Conservation (phyloP, 208 protist genomes). For the Acanthamoeba sp. region DNA sequence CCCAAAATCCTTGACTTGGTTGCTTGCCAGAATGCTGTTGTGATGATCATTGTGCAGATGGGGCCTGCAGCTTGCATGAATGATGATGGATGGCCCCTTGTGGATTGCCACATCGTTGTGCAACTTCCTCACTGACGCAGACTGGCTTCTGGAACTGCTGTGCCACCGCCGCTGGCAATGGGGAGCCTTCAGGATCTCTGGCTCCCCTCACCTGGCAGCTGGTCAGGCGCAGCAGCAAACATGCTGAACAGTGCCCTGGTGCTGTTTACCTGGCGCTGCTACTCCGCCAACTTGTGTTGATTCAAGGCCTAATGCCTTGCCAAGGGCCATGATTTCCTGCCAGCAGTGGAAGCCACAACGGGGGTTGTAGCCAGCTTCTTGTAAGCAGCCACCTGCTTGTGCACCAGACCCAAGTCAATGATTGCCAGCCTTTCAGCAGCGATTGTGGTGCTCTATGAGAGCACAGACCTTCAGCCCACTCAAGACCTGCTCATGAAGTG, state of each 20-base stretch:
- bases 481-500: too few relatives aligned
- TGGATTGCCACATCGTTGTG: background rate
- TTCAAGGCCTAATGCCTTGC: too few relatives aligned
- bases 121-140: background rate
- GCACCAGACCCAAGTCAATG: too few relatives aligned
- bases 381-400: too few relatives aligned
- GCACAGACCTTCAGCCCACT: too few relatives aligned
- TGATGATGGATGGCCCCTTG: background rate
- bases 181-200: background rate
- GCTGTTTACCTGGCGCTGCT: background rate
- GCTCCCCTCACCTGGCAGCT: background rate
- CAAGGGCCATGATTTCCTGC: too few relatives aligned
- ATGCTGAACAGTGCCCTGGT: background rate
- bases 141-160: background rate
- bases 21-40: background rate
- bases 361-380: too few relatives aligned
- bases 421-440: too few relatives aligned
- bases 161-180: background rate
- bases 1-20: background rate
- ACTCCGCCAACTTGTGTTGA: too few relatives aligned
- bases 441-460: too few relatives aligned
- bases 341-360: too few relatives aligned
- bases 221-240: background rate
- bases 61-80: background rate
- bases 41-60: background rate